phyloP scores from a whole-genome alignment of 2,329 filamentous ascomycete species.

The Grosmannia clavigera region DNA sequence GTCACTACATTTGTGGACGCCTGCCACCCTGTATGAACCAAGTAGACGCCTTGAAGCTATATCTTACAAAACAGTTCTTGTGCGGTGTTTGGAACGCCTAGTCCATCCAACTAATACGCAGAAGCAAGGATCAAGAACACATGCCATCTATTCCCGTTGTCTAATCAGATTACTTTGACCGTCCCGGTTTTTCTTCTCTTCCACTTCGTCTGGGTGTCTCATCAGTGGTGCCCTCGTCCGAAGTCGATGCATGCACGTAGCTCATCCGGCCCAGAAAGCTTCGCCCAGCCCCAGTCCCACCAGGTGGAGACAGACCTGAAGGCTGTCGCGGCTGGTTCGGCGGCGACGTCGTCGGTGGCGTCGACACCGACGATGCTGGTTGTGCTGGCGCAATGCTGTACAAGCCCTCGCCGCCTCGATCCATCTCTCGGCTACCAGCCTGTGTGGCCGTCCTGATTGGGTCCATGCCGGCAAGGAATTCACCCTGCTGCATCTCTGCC shows the following conservation, averaged over 20 bases:
- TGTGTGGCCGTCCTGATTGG: neutral
- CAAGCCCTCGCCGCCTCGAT: neutral
- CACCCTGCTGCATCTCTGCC: constrained; percentile 26
- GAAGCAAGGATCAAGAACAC: too few relatives aligned
- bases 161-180: neutral
- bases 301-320: constrained; percentile 5
- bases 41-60: neutral
- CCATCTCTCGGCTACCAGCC: neutral
- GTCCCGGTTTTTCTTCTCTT: too few relatives aligned
- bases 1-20: neutral
- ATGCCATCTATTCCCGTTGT: neutral
- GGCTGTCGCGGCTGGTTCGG: constrained; percentile 10
- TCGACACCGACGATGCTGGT: neutral
- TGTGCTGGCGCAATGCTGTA: constrained; percentile 13
- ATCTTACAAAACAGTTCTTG: too few relatives aligned
- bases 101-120: too few relatives aligned
- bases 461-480: constrained; percentile 25
- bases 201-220: neutral
- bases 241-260: constrained; percentile 15
- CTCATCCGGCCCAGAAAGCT: constrained; percentile 27
- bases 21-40: neutral
- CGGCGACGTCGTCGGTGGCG: constrained; percentile 5
- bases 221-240: constrained; percentile 14
- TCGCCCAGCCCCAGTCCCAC: constrained; percentile 16
- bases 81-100: too few relatives aligned